These are phyloP conservation scores for Volvox africanus DNA, from an alignment of 139 green algal genomes.

Conservation along the genomic window DNA sequence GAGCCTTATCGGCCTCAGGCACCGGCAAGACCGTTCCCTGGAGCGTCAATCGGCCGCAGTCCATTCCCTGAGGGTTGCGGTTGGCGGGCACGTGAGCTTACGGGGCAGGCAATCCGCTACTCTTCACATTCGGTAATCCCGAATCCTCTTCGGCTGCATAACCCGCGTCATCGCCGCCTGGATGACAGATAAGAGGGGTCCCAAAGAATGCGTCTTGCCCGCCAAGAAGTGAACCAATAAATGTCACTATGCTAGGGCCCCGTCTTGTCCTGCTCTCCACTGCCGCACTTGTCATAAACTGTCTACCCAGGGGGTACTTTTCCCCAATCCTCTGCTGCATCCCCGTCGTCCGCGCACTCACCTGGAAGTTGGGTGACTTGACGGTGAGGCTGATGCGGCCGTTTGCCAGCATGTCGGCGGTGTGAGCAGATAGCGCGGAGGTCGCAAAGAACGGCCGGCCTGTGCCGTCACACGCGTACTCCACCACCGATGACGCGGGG, in stretches of 20 bases:
- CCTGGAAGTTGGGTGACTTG: slow-evolving; percentile 71
- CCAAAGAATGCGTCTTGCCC: no score
- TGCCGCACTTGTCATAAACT: no score
- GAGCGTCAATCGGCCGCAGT: slow-evolving; percentile 79
- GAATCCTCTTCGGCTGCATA: no score
- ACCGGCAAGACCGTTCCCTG: slow-evolving; percentile 65
- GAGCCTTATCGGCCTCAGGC: slow-evolving; percentile 57
- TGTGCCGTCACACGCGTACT: slow-evolving; percentile 72
- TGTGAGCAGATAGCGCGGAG: slow-evolving; percentile 77
- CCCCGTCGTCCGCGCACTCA: neutral
- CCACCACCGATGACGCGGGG: slow-evolving; percentile 68
- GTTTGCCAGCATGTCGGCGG: slow-evolving; percentile 75
- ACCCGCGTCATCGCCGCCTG: no score
- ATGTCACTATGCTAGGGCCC: no score
- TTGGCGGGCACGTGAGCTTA: neutral
- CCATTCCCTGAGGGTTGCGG: slow-evolving; percentile 62
- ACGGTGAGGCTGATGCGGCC: slow-evolving; percentile 73
- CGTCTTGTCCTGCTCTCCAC: no score
- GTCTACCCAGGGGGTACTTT: no score
- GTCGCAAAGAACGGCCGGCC: slow-evolving; percentile 79
- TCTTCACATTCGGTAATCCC: no score
- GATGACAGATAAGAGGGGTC: no score
- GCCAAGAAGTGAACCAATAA: no score
- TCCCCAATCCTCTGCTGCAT: no score
- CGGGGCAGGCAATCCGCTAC: no score